Evolutionary conservation across 2,329 filamentous ascomycete species (phyloP).

Genomic region (Exophiala aquamarina): DNA sequence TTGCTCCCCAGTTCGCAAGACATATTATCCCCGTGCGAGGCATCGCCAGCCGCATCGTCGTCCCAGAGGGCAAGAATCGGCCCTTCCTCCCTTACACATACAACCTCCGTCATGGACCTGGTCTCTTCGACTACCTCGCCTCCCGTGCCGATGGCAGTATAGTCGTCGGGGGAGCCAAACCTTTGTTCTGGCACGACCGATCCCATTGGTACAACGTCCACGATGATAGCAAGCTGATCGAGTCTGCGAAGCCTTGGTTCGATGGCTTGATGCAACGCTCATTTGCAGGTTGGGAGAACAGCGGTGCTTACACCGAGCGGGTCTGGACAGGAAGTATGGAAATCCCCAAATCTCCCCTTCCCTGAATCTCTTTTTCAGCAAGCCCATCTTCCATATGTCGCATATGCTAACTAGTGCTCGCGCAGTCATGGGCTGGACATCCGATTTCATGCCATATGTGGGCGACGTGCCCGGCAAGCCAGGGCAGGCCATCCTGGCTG

Average conservation of each 20-base stretch:
- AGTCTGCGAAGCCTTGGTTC: no score
- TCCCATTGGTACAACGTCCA: conserved; percentile 47
- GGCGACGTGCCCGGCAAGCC: conserved; percentile 46
- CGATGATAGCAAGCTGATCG: conserved; percentile 44
- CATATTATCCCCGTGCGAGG: conserved; percentile 76
- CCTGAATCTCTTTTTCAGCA: background rate
- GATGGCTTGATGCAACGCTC: conserved; percentile 40
- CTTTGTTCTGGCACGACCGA: conserved; percentile 34
- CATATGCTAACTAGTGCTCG: background rate
- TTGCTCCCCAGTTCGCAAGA: conserved; percentile 67
- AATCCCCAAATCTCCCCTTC: conserved; percentile 2
- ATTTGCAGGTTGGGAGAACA: conserved; percentile 37
- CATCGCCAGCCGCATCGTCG: conserved; percentile 33
- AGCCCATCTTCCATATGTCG: background rate
- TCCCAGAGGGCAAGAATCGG: conserved; percentile 24
- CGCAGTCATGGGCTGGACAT: conserved; percentile 52
- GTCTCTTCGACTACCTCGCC: conserved; percentile 56
- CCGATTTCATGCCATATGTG: conserved; percentile 52
- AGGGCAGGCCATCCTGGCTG: conserved; percentile 56
- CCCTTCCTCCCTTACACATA: conserved; percentile 26
- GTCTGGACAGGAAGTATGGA: conserved; percentile 40
- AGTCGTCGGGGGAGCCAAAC: conserved; percentile 63
- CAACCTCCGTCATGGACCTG: conserved; percentile 16
- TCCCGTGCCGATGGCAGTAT: conserved; percentile 53
- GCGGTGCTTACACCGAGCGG: conserved; percentile 33